Percentiles rank a stretch among this genome's conserved stretches.
phyloP scores from a whole-genome alignment of 2,329 filamentous ascomycete genomes.

The Metarhizium guizhouense region DNA sequence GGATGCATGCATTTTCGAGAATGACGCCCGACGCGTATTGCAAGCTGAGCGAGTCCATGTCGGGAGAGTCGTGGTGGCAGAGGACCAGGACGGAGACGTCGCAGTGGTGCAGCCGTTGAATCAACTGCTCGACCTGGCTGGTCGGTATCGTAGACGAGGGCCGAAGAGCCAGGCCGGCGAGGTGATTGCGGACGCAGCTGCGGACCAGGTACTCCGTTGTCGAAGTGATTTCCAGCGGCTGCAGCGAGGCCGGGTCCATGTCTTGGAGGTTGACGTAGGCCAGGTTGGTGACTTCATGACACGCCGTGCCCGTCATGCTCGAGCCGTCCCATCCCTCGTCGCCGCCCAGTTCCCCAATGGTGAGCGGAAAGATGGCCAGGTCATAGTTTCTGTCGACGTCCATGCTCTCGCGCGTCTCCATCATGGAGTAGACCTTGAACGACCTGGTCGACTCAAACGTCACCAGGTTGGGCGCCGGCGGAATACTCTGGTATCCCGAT shows the following conservation, averaged over 20 bases:
- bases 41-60: conserved; percentile 18
- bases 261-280: conserved; percentile 2
- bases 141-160: neutral
- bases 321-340: neutral
- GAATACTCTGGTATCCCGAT: neutral
- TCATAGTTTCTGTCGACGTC: neutral
- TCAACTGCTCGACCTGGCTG: conserved; percentile 1
- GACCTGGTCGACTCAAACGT: neutral
- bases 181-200: neutral
- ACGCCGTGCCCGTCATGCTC: neutral
- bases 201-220: neutral
- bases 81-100: conserved; percentile 13
- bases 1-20: conserved; percentile 32
- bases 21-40: conserved; percentile 27
- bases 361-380: neutral
- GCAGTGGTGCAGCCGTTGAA: conserved; percentile 3
- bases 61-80: conserved; percentile 11
- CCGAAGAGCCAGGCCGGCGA: conserved; percentile 1
- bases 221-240: neutral
- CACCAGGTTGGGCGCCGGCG: neutral
- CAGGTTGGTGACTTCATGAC: neutral
- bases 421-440: neutral
- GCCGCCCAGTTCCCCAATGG: neutral
- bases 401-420: neutral
- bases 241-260: neutral